These are phyloP conservation scores for Pythium phragmitis DNA, from an alignment of 352 stramenopile genomes.

Conservation along the genomic window DNA sequence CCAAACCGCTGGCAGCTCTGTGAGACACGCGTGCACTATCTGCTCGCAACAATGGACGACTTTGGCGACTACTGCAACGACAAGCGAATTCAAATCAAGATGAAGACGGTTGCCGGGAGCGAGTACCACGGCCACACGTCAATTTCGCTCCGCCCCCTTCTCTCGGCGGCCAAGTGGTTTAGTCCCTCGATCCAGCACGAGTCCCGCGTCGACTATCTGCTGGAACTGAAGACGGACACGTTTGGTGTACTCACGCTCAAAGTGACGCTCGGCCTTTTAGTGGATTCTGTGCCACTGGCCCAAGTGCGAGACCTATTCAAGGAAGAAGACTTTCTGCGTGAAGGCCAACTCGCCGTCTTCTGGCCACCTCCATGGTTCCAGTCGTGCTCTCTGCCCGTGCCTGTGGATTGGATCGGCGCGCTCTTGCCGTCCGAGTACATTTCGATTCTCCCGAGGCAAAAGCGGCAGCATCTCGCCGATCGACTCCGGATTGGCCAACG, in stretches of 20 bases:
- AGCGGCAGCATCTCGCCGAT: conserved; percentile 11
- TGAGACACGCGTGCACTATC: conserved; percentile 69
- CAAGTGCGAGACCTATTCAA: conserved; percentile 58
- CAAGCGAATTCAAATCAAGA: conserved; percentile 66
- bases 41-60: conserved; percentile 57
- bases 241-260: conserved; percentile 73
- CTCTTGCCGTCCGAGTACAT: conserved; percentile 75
- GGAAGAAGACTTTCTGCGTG: conserved; percentile 47
- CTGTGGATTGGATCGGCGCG: conserved; percentile 62
- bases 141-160: conserved; percentile 51
- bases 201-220: conserved; percentile 55
- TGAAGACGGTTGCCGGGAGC: conserved; percentile 40
- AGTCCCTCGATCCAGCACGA: conserved; percentile 50
- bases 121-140: conserved; percentile 56
- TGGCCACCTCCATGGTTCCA: conserved; percentile 58
- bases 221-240: conserved; percentile 60
- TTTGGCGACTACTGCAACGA: conserved; percentile 70
- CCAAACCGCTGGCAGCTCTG: conserved; percentile 83
- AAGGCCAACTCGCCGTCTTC: conserved; percentile 50
- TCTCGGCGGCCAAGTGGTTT: conserved; percentile 59
- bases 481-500: not conserved
- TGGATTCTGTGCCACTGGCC: conserved; percentile 52
- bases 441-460: conserved; percentile 45
- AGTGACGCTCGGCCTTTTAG: conserved; percentile 63
- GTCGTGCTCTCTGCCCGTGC: conserved; percentile 43